A percentile compares a stretch with the other conserved stretches of the same genome.
Evolutionary conservation across 1,284 basidiomycete genomes (phyloP).

Genomic region (Ustilago hordei): DNA sequence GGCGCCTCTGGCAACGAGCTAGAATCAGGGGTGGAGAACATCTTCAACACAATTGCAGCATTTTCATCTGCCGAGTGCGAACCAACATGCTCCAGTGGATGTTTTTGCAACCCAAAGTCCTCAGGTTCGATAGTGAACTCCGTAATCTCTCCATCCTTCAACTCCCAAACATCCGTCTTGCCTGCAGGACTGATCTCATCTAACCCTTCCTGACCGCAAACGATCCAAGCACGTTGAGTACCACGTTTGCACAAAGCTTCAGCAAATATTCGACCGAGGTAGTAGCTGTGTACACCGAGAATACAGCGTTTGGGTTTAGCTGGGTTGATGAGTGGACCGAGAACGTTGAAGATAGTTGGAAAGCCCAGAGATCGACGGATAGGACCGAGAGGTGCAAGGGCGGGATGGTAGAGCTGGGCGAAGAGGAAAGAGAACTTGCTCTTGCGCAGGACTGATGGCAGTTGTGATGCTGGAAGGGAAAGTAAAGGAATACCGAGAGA

Average conservation of each 20-base stretch:
- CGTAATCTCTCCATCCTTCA: conserved; percentile 48
- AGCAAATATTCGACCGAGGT: conserved; percentile 87
- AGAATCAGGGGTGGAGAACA: conserved; percentile 45
- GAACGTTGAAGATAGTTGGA: conserved; percentile 95
- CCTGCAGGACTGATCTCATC: conserved; percentile 92
- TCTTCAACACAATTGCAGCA: conserved; percentile 58
- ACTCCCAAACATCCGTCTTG: conserved; percentile 77
- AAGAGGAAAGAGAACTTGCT: conserved; percentile 90
- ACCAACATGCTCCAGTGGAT: conserved; percentile 60
- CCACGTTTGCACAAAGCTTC: conserved; percentile 76
- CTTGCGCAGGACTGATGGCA: conserved; percentile 47
- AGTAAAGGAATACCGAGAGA: conserved; percentile 85
- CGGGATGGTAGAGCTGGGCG: conserved; percentile 91
- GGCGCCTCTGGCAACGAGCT: conserved; percentile 11
- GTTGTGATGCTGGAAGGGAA: conserved; percentile 74
- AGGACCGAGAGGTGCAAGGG: conserved; percentile 85
- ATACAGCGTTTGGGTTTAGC: conserved; percentile 83
- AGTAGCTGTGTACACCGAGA: conserved; percentile 86
- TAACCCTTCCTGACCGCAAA: conserved; percentile 90
- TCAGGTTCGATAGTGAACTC: conserved; percentile 58
- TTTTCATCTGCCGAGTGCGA: conserved; percentile 57
- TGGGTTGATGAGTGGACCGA: conserved; percentile 95
- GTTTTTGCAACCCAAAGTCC: conserved; percentile 59
- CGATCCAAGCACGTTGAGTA: conserved; percentile 86
- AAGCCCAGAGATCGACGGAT: conserved; percentile 89